phyloP scores from a whole-genome alignment of 768 basidiomycete species.

The Stropharia rugosoannulata region DNA sequence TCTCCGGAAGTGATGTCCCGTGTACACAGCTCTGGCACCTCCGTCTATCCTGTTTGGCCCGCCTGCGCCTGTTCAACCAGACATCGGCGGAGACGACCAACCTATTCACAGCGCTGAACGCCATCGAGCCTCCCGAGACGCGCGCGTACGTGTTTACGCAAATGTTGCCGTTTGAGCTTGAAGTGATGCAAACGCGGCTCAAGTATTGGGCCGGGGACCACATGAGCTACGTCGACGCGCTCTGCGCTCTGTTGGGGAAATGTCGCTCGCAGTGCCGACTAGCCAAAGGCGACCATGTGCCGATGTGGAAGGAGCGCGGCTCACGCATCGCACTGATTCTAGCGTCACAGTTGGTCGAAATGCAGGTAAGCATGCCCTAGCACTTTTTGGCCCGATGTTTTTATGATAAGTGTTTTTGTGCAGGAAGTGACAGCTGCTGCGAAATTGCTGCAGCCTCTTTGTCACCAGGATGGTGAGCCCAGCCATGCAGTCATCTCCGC shows the following conservation, averaged over 20 bases:
- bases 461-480: slow-evolving; percentile 36
- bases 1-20: background rate
- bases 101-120: slow-evolving; percentile 68
- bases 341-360: slow-evolving; percentile 80
- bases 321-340: slow-evolving; percentile 75
- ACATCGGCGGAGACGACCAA: slow-evolving; percentile 83
- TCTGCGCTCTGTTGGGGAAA: slow-evolving; percentile 58
- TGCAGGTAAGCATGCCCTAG: slow-evolving; percentile 54
- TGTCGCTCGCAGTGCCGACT: slow-evolving; percentile 55
- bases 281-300: slow-evolving; percentile 36
- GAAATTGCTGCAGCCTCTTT: slow-evolving; percentile 67
- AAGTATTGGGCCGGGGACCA: slow-evolving; percentile 83
- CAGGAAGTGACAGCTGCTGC: slow-evolving; percentile 74
- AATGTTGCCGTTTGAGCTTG: slow-evolving; percentile 58
- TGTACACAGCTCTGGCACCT: slow-evolving; percentile 79
- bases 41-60: slow-evolving; percentile 74
- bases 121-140: slow-evolving; percentile 49
- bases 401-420: background rate
- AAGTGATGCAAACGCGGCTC: slow-evolving; percentile 71
- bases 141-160: slow-evolving; percentile 61
- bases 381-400: background rate
- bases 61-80: slow-evolving; percentile 84
- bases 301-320: slow-evolving; percentile 85
- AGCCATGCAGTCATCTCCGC: slow-evolving; percentile 66
- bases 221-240: slow-evolving; percentile 76